Evolutionary conservation across 2,329 filamentous ascomycete genomes (phyloP), one percentile per base, ranked within the genome.

Genomic region (Orbilia oligospora): DNA sequence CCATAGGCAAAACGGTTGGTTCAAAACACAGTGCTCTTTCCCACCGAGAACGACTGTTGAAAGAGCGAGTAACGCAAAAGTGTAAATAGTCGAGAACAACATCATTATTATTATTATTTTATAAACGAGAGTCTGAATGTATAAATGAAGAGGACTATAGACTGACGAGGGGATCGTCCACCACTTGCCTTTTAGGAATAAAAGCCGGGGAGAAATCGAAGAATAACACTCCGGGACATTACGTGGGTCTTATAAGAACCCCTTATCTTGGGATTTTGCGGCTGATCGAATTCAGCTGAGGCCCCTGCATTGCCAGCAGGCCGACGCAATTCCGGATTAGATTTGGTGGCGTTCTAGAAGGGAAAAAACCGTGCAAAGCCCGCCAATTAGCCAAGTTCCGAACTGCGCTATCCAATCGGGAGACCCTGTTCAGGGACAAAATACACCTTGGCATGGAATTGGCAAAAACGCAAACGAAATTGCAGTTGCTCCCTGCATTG

Each of bases 271-370:
- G 38, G 20, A 48, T 22, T 53, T 38, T 64, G 64, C 55, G 64
- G 71, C 71, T 75, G 71, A 69, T 49, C 10, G 9, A 24, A 30
- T 61, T 68, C 64, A 75, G 63, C 71, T 73, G 51, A 63, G 53
- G 53, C 71, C 71, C 71, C 71, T 75, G 71, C 56, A 68, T 61
- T 44, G 64, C 64, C 53, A 69, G 67, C 71, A 44, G 56, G 51
- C 30, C 61, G 38, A 63, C 24, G 16, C 51, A 53, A 58, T 48
- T 33, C 38, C 38, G n/a, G 18, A 48, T 56, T 55, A 56, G 49
- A 72, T 22, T 38, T 58, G 20, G 69, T 66, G 69, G 58, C 69
- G 61, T 67, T 53, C 30, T 49, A 24, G 55, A 66, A 22, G 33
- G 24, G 48, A 41, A 56, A 66, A 27, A 38, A n/a, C n/a, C 24